phyloP scores from a whole-genome alignment of 2,329 filamentous ascomycete genomes.

The Pyrenophora graminea region DNA sequence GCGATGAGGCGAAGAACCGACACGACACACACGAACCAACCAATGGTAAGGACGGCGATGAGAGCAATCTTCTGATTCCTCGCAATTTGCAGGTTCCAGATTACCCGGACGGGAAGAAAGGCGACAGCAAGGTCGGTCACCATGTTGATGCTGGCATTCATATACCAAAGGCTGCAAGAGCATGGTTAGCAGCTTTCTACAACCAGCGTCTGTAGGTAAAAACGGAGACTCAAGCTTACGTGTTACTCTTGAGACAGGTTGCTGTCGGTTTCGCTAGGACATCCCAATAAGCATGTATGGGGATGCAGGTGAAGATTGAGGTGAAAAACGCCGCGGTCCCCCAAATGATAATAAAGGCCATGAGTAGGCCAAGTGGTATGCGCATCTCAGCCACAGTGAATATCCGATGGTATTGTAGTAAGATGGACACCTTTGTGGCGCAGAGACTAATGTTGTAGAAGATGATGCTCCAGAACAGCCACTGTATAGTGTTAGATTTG shows the following conservation, averaged over 20 bases:
- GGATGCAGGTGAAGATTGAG: slow-evolving; percentile 26
- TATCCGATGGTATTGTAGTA: slow-evolving; percentile 36
- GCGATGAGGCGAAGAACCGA: slow-evolving; percentile 34
- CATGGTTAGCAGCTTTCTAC: not conserved
- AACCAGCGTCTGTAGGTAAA: not conserved
- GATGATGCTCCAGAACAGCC: slow-evolving; percentile 34
- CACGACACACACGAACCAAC: slow-evolving; percentile 41
- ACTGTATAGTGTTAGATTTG: slow-evolving; percentile 19
- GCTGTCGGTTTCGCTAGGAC: slow-evolving; percentile 19
- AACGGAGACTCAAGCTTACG: slow-evolving; percentile 13
- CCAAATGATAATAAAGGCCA: slow-evolving; percentile 26
- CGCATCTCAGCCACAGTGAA: slow-evolving; percentile 30
- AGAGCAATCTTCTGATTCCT: slow-evolving; percentile 28
- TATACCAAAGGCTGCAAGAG: slow-evolving; percentile 23
- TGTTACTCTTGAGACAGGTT: slow-evolving; percentile 20
- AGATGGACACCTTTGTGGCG: slow-evolving; percentile 34
- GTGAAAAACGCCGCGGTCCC: slow-evolving; percentile 18
- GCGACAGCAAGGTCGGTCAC: slow-evolving; percentile 32
- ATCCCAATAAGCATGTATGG: slow-evolving; percentile 30
- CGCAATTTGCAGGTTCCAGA: slow-evolving; percentile 32
- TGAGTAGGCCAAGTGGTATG: slow-evolving; percentile 27
- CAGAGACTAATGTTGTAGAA: slow-evolving; percentile 28
- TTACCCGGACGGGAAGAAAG: slow-evolving; percentile 26
- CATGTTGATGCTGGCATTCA: slow-evolving; percentile 31
- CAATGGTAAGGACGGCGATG: slow-evolving; percentile 31